These are phyloP conservation scores for Mycena polygramma DNA, from an alignment of 768 basidiomycete genomes.

Conservation along the genomic window DNA sequence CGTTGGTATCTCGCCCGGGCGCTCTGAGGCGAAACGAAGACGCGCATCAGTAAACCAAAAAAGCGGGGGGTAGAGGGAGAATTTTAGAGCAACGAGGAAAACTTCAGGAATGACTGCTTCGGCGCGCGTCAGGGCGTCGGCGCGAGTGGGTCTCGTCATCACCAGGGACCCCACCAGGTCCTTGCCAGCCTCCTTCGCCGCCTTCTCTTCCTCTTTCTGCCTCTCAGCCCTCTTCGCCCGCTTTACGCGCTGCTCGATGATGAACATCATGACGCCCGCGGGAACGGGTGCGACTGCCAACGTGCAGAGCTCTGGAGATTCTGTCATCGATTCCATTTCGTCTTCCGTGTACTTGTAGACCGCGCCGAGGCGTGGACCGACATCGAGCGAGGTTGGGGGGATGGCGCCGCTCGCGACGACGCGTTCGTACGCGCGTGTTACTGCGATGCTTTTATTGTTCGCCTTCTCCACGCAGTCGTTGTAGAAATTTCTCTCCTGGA, in stretches of 20 bases:
- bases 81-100: too few species aligned
- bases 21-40: neutral
- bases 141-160: neutral
- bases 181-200: neutral
- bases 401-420: neutral
- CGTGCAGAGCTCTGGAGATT: neutral
- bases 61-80: neutral
- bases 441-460: neutral
- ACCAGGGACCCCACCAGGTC: neutral
- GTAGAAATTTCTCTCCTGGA: constrained; percentile 4
- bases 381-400: neutral
- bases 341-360: neutral
- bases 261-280: too few species aligned
- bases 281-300: neutral
- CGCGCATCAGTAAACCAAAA: constrained; percentile 20
- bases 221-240: neutral
- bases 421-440: neutral
- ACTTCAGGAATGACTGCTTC: neutral
- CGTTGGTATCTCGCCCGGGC: neutral
- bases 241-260: neutral
- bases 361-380: neutral
- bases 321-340: neutral
- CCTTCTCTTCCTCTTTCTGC: neutral
- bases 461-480: neutral
- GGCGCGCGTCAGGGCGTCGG: neutral